A percentile compares a stretch with the other conserved stretches of the same genome.
Evolutionary conservation across 176 grass and related monocot species (phyloP).

Genomic region (Musa troglodytarum): DNA sequence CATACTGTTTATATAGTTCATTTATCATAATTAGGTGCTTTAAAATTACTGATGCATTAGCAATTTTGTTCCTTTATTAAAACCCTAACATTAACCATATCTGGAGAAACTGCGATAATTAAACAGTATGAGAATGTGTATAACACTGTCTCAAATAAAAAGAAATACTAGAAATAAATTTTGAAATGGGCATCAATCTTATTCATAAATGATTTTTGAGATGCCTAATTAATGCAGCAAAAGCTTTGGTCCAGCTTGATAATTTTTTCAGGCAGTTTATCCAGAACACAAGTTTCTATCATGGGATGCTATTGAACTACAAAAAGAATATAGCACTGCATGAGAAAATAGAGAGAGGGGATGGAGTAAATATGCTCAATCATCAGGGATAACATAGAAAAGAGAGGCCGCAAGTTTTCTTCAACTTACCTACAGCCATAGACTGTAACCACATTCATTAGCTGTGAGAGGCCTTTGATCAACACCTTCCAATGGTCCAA

Average conservation of each 20-base stretch:
- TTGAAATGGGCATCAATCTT: neutral
- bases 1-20: neutral
- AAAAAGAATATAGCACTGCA: neutral
- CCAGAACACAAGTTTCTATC: neutral
- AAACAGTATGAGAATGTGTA: neutral
- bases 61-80: neutral
- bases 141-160: neutral
- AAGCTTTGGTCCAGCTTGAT: neutral
- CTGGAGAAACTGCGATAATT: neutral
- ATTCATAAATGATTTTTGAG: neutral
- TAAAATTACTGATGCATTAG: neutral
- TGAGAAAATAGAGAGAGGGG: neutral
- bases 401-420: neutral
- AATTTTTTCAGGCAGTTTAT: neutral
- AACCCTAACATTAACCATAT: neutral
- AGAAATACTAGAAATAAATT: neutral
- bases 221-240: neutral
- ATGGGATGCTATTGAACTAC: neutral
- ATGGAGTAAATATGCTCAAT: neutral
- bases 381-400: too few species aligned
- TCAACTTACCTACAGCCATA: constrained; percentile 66
- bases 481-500: constrained; percentile 76
- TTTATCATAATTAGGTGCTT: neutral
- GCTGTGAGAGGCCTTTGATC: constrained; percentile 69
- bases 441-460: constrained; percentile 69